These are phyloP conservation scores for Xanthoceras sorbifolium DNA, from an alignment of 345 rosid genomes.

Conservation along the genomic window DNA sequence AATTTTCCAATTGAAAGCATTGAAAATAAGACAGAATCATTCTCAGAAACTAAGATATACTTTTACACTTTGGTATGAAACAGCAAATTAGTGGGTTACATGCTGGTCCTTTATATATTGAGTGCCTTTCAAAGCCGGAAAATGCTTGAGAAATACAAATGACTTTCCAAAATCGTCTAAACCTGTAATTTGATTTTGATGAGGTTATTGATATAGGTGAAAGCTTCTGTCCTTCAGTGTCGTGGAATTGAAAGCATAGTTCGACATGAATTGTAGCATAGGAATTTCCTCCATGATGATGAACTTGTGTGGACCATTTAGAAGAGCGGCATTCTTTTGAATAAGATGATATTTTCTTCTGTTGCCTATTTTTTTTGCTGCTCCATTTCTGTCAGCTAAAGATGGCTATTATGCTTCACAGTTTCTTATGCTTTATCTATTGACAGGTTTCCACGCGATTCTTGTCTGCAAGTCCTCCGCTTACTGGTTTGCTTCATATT, in stretches of 20 bases:
- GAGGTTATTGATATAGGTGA: too few relatives aligned
- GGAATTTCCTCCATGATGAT: neutral
- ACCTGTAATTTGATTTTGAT: too few relatives aligned
- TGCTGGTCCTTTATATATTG: neutral
- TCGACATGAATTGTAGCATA: neutral
- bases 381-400: neutral
- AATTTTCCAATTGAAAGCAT: neutral
- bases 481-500: constrained; percentile 85
- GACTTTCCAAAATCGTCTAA: neutral
- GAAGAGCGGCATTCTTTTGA: neutral
- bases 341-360: neutral
- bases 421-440: constrained; percentile 26
- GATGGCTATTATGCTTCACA: neutral
- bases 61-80: neutral
- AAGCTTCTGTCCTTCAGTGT: neutral
- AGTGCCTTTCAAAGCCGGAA: too few relatives aligned
- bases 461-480: constrained; percentile 83
- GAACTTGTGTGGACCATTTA: neutral
- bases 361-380: neutral
- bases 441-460: constrained; percentile 84
- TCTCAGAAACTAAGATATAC: neutral
- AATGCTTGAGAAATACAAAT: neutral
- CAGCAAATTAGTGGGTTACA: neutral
- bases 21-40: neutral
- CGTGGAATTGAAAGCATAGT: neutral